Evolutionary conservation across 257 asterid genomes (phyloP).

Genomic region (Lycium ferocissimum): DNA sequence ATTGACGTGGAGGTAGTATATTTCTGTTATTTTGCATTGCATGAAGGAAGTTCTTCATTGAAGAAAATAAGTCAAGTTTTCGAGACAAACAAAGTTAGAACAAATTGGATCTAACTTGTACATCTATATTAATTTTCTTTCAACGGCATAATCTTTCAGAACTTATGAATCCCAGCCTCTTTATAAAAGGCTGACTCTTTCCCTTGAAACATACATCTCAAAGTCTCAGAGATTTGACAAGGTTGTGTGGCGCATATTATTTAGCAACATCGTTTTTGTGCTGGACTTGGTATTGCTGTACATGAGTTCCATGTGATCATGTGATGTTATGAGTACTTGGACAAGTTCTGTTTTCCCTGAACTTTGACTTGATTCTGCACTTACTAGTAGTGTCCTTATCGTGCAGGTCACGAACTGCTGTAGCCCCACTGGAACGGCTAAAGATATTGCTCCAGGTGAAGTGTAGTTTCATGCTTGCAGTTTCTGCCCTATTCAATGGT

Average conservation of each 20-base stretch:
- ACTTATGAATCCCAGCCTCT: conserved; percentile 1
- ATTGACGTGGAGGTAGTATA: not conserved
- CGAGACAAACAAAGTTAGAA: not conserved
- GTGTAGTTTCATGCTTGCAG: conserved; percentile 9
- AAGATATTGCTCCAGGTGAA: conserved; percentile 93
- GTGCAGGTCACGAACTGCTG: conserved; percentile 96
- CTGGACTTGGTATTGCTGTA: not conserved
- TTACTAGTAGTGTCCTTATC: not conserved
- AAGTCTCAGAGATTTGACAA: not conserved
- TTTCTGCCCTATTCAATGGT: not conserved
- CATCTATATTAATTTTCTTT: not conserved
- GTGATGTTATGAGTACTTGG: conserved; percentile 2
- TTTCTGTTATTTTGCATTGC: not conserved
- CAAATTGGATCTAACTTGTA: not conserved
- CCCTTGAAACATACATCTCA: not conserved
- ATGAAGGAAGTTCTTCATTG: conserved; percentile 8
- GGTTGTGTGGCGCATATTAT: not conserved
- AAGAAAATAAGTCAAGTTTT: not conserved
- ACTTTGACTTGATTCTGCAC: not conserved
- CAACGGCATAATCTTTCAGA: not conserved
- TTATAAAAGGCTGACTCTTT: not conserved
- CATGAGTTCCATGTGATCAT: conserved; percentile 25
- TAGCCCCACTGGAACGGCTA: conserved; percentile 97
- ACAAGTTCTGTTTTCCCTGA: not conserved
- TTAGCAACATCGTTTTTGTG: conserved; percentile 11